phyloP scores from a whole-genome alignment of 345 rosid genomes.

The Lepidium sativum region DNA sequence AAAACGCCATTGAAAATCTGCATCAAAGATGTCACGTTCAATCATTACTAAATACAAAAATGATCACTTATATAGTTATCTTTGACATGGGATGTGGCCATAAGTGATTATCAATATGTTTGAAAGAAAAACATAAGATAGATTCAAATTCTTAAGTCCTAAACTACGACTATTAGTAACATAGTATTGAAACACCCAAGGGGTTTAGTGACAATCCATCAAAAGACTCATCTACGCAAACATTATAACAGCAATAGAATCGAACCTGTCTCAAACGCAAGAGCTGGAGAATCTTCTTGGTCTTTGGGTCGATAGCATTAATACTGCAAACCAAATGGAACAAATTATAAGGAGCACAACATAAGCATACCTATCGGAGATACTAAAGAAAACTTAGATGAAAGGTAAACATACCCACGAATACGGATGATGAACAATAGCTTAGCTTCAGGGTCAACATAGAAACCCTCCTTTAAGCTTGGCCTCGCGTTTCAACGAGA shows the following conservation, averaged over 20 bases:
- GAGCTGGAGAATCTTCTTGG: conserved; percentile 86
- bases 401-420: conserved; percentile 45
- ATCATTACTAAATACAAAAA: background rate
- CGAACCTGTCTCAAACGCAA: conserved; percentile 85
- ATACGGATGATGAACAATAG: conserved; percentile 72
- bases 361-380: background rate
- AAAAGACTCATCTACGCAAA: background rate
- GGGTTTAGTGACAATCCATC: background rate
- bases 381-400: background rate
- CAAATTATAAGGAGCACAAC: background rate
- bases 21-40: background rate
- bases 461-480: conserved; percentile 83
- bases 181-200: background rate
- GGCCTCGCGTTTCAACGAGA: conserved; percentile 70
- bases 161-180: background rate
- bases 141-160: background rate
- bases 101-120: background rate
- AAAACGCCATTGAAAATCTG: conserved; percentile 95
- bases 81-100: background rate
- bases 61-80: background rate
- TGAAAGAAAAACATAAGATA: background rate
- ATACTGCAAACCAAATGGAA: conserved; percentile 37
- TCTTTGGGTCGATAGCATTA: conserved; percentile 84
- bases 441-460: conserved; percentile 88
- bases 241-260: background rate